Evolutionary conservation across 1,139 yeast species (phyloP).

Genomic region (Blastobotrys petasosporus): DNA sequence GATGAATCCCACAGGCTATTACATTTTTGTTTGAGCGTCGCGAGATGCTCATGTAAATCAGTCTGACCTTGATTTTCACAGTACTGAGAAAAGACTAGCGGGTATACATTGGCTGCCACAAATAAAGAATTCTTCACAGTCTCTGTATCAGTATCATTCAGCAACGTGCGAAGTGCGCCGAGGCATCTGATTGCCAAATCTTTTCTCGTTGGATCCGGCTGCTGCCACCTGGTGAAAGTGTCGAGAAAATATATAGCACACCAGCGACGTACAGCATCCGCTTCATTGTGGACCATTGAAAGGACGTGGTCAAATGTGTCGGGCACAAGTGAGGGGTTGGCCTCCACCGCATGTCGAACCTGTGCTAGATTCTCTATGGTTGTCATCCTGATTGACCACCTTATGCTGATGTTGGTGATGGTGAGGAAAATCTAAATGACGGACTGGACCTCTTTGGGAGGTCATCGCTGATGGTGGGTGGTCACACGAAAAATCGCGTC

Average conservation of each 20-base stretch:
- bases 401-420: too few species aligned
- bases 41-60: conserved; percentile 30
- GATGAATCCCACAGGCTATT: conserved; percentile 31
- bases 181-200: conserved; percentile 31
- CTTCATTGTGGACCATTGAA: conserved; percentile 2
- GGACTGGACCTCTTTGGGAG: too few species aligned
- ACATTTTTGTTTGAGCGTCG: conserved; percentile 30
- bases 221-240: conserved; percentile 32
- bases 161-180: conserved; percentile 28
- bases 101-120: conserved; percentile 33
- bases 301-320: too few species aligned
- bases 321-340: too few species aligned
- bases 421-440: too few species aligned
- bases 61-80: conserved; percentile 25
- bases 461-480: too few species aligned
- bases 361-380: too few species aligned
- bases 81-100: conserved; percentile 30
- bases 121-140: conserved; percentile 32
- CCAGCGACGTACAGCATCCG: conserved; percentile 34
- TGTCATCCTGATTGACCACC: too few species aligned
- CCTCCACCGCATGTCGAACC: too few species aligned
- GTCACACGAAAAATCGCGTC: too few species aligned
- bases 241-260: conserved; percentile 36
- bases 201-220: not conserved
- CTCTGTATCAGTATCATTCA: conserved; percentile 24